Evolutionary conservation across 306 rosid genomes (phyloP), one percentile per base, ranked within the genome.

Genomic region (Gastrolobium bilobum): DNA sequence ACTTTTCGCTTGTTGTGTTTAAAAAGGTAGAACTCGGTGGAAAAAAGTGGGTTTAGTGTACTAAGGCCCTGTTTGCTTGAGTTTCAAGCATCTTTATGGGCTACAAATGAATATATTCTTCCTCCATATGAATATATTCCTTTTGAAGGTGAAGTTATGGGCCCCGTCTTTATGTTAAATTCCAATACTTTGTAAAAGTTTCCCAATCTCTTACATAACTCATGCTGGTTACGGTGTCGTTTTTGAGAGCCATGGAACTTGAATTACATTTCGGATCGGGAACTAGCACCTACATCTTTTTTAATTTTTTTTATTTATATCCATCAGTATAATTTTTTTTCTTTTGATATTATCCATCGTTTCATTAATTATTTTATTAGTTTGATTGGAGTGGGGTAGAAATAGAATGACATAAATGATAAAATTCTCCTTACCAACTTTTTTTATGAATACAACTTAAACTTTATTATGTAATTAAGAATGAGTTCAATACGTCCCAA

Each of bases 21-120:
- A 66, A 82, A 87, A 82, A 87, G 90, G 65, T 75, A 75, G 72
- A 82, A 80, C 68, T 67, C 61, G 54, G 86, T 83, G 90, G 88
- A 67, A 84, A 66, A 77, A 88, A 87, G 91, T 86, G 75, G 87
- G 88, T 89, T 88, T 48, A 63, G 76, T 65, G 90, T 87, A 77
- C 84, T 89, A 88, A 89, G 94, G 96, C 75, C 85, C 79, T 80
- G 92, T 87, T 91, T 92, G 99, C 99, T 92, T 94, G 90, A 92
- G 89, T 61, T 88, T 94, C 85, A 94, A 94, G 99, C 99, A 89
- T 92, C 92, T 87, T 90, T 88, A 83, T 89, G 86, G 87, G 87
- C 84, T 87, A 63, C 67, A 74, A 68, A 38, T 86, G 88, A 89
- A 89, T 92, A 83, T 91, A 94, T 94, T 94, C 97, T 94, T 94